phyloP scores from a whole-genome alignment of 2,329 filamentous ascomycete genomes.

The Apiospora marii region DNA sequence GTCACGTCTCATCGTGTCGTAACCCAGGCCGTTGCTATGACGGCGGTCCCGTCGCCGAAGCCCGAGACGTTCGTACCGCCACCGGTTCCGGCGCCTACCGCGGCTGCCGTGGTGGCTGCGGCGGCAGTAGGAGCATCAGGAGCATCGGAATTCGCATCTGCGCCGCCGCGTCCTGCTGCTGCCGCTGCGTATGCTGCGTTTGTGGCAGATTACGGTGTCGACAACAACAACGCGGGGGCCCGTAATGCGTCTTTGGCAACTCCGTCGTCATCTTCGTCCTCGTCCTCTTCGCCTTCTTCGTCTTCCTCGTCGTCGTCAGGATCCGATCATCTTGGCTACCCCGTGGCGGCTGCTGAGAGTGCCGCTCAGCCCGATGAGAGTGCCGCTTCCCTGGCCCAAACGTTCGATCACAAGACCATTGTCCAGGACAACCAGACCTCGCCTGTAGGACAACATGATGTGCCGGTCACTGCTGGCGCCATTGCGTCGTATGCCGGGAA shows the following conservation, averaged over 20 bases:
- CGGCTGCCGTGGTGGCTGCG: neutral
- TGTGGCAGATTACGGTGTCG: neutral
- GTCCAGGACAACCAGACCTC: neutral
- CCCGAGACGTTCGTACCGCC: neutral
- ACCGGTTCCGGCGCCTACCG: neutral
- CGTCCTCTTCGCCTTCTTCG: neutral
- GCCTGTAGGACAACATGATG: neutral
- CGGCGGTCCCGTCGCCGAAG: neutral
- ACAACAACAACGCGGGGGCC: neutral
- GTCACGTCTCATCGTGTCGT: neutral
- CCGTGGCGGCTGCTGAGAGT: neutral
- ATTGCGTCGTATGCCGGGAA: neutral
- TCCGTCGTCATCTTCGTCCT: neutral
- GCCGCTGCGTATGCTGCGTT: neutral
- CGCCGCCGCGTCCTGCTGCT: neutral
- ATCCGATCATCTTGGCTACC: neutral
- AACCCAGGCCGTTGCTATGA: neutral
- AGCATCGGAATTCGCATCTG: neutral
- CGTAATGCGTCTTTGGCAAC: neutral
- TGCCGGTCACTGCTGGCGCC: neutral
- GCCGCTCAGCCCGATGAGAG: neutral
- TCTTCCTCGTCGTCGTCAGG: neutral
- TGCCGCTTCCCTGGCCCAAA: neutral
- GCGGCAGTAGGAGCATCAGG: neutral
- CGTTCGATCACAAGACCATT: neutral